Base-by-base conservation (phyloP, 768 basidiomycete genomes). In the Basidioascus undulatus region DNA sequence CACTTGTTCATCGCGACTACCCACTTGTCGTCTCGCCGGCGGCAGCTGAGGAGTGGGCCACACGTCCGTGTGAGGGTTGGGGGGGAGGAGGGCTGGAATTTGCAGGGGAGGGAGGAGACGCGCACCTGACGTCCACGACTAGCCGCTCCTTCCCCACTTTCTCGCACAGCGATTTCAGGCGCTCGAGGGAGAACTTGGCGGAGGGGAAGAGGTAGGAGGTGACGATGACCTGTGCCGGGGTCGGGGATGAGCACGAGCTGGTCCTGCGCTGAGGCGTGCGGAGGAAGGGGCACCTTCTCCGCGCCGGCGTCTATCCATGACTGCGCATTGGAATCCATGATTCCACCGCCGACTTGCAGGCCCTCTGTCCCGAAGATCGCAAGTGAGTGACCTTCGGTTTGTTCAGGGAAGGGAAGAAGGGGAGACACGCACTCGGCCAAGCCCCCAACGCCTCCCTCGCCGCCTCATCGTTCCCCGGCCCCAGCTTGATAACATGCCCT, bases 1-100 rank as follows among this genome's bases (percentile, higher is more conserved):
- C 92, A 98, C 55, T 83, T 87, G 61, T 96, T 89, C 86, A 87
- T 94, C 10, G 89, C 86, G 11, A 98, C 78, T 26, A 83, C 64
- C 92, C 92, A 98, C 46, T 62, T 71, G 35, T 70, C 62, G 8
- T 62, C 75, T 52, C 72, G 62, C 48, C 70, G 67, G 16, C 89
- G 73, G 59, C 89, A 98, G 55, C 89, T 94, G 47, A 13, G n/a
- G n/a, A n/a, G n/a, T n/a, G n/a, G n/a, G n/a, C n/a, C n/a, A n/a
- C n/a, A n/a, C n/a, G n/a, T n/a, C n/a, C n/a, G n/a, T n/a, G n/a
- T n/a, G n/a, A n/a, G n/a, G n/a, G n/a, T n/a, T n/a, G n/a, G n/a
- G n/a, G n/a, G n/a, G n/a, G n/a, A n/a, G n/a, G n/a, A n/a, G n/a
- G n/a, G n/a, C n/a, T n/a, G n/a, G n/a, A n/a, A n/a, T n/a, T n/a